A percentile compares a stretch with the other conserved stretches of the same genome.
phyloP scores from a whole-genome alignment of 768 basidiomycete species.

The Naganishia antarctica region DNA sequence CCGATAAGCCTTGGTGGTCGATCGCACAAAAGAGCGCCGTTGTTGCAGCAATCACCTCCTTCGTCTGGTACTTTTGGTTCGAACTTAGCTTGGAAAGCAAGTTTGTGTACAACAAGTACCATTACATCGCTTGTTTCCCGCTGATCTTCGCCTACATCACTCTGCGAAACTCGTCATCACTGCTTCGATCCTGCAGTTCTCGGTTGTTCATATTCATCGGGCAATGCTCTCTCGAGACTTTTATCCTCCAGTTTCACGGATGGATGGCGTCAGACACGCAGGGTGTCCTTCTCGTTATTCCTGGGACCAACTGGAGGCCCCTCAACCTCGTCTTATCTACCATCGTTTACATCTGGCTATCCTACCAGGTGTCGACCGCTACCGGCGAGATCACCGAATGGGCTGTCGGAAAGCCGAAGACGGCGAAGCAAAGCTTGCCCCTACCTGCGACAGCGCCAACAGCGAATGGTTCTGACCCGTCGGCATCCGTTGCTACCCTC shows the following conservation, averaged over 20 bases:
- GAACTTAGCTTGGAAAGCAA: slow-evolving; percentile 72
- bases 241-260: slow-evolving; percentile 78
- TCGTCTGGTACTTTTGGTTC: slow-evolving; percentile 77
- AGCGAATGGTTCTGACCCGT: not conserved
- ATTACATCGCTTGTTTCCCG: slow-evolving; percentile 73
- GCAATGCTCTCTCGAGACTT: slow-evolving; percentile 81
- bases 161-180: slow-evolving; percentile 69
- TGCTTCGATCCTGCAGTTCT: slow-evolving; percentile 67
- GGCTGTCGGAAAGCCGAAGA: slow-evolving; percentile 50
- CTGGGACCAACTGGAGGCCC: slow-evolving; percentile 67
- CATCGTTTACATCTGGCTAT: slow-evolving; percentile 73
- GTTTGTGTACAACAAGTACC: slow-evolving; percentile 79
- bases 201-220: slow-evolving; percentile 74
- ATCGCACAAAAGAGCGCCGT: slow-evolving; percentile 55
- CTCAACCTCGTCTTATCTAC: slow-evolving; percentile 73
- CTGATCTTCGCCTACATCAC: slow-evolving; percentile 71
- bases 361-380: slow-evolving; percentile 69
- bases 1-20: slow-evolving; percentile 66
- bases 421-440: slow-evolving; percentile 21
- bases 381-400: slow-evolving; percentile 64
- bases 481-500: slow-evolving; percentile 50
- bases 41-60: slow-evolving; percentile 55
- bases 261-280: slow-evolving; percentile 82
- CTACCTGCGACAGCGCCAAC: slow-evolving; percentile 11
- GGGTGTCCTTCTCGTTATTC: slow-evolving; percentile 71